A percentile compares a stretch with the other conserved stretches of the same genome.
These are phyloP conservation scores for Erodium trifolium DNA, from an alignment of 441 rosid species.

Conservation along the genomic window DNA sequence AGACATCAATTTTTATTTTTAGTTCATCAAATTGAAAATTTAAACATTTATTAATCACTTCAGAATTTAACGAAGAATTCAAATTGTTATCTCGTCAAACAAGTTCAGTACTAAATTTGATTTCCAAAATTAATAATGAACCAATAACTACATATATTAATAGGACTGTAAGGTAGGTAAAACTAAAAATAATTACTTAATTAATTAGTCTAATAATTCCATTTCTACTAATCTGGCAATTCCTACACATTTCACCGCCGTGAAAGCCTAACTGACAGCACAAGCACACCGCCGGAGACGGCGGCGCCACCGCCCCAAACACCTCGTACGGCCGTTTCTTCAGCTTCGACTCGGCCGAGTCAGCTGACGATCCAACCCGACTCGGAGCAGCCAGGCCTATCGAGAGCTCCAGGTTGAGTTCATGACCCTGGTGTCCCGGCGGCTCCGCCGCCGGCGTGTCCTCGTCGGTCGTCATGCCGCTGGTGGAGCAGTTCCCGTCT, in stretches of 20 bases:
- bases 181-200: neutral
- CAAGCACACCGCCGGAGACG: conserved; percentile 30
- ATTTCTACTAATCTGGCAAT: conserved; percentile 20
- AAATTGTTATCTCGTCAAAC: too few species aligned
- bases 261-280: conserved; percentile 42
- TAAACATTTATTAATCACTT: too few species aligned
- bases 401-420: conserved; percentile 46
- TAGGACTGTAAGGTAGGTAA: too few species aligned
- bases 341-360: conserved; percentile 41
- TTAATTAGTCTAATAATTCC: neutral
- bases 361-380: conserved; percentile 17
- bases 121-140: too few species aligned
- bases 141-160: too few species aligned
- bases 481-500: conserved; percentile 25
- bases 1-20: too few species aligned
- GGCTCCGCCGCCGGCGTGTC: conserved; percentile 22
- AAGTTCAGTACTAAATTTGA: too few species aligned
- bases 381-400: conserved; percentile 17
- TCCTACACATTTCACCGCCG: conserved; percentile 38
- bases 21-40: too few species aligned
- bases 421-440: conserved; percentile 5
- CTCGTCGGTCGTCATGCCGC: conserved; percentile 50
- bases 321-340: conserved; percentile 3
- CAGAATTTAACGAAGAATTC: too few species aligned
- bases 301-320: conserved; percentile 18